Conservation (phyloP, 2,329 filamentous ascomycete genomes). For the Boeremia exigua region DNA sequence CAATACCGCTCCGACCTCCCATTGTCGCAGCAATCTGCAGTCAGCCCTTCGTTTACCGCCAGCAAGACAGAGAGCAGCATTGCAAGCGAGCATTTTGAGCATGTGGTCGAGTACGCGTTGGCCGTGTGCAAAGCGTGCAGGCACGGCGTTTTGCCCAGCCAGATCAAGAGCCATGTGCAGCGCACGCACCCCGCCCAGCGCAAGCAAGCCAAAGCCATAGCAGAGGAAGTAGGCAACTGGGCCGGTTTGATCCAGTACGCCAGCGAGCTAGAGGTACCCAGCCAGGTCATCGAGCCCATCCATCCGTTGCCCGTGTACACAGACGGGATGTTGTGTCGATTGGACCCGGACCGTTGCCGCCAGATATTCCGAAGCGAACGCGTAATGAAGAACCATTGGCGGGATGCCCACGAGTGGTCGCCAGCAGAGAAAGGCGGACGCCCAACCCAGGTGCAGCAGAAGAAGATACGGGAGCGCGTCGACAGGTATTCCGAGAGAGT, state of each 20-base stretch:
- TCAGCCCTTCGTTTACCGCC: no score
- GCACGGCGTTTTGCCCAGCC: background rate
- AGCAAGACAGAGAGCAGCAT: background rate
- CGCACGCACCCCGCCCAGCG: background rate
- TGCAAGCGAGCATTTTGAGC: background rate
- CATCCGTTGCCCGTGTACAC: conserved; percentile 7
- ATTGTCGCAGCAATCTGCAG: no score
- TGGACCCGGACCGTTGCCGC: background rate
- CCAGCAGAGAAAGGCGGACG: conserved; percentile 6
- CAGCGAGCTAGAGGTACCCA: conserved; percentile 14
- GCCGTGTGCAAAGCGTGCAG: background rate
- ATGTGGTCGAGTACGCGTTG: background rate
- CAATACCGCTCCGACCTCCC: no score
- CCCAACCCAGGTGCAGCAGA: background rate
- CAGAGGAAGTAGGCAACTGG: conserved; percentile 2
- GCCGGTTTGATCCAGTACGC: conserved; percentile 11
- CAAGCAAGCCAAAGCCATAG: background rate
- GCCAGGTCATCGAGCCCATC: no score
- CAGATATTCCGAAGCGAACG: conserved; percentile 1
- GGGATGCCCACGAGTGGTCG: background rate
- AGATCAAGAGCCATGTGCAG: no score
- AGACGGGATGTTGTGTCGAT: conserved; percentile 7
- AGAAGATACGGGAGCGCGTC: conserved; percentile 2
- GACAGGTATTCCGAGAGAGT: conserved; percentile 1
- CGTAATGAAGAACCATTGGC: conserved; percentile 11